Base-by-base conservation (phyloP, 2,329 filamentous ascomycete species). In the Didymella segeticola region DNA sequence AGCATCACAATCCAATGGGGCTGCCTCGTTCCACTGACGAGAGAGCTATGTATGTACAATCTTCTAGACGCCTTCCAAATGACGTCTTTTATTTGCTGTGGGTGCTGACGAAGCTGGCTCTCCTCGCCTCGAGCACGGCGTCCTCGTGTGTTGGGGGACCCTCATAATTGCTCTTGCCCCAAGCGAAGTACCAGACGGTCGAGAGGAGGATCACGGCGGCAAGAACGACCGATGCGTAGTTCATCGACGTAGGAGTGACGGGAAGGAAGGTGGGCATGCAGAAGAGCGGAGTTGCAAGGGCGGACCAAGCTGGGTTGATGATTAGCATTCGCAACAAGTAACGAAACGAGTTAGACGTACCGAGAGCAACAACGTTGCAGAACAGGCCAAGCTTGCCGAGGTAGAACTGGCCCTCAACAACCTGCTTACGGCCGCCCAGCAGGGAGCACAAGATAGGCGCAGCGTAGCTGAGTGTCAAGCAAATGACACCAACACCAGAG, bases 151-250 rank as follows among this genome's bases (percentile, higher is more conserved):
- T 70, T n/a, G 72, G 84, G 1, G 85, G 86, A 14, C 87, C 86
- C 38, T 79, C 78, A 74, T 89, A 89, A 74, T 90, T 84, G 75
- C 85, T 83, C 74, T 84, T 82, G 27, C 88, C 88, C 86, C 87
- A 89, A 45, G 80, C 79, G 61, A 85, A 77, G 77, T 91, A 91
- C 87, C 88, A 91, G 7, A 76, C 72, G 9, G 79, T 80, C 1
- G 88, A 84, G 52, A 90, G 80, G 31, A 78, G 42, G 48, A 83
- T 81, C 57, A 89, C 87, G 5, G 80, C 86, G 22, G 88, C 82
- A 62, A 91, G 90, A n/a, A 91, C 88, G 27, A 86, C 88, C 12
- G 86, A 86, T 1, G 88, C 88, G 72, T 90, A 91, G 79, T 91
- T 91, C 79, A 90, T 87, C 31, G 78, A 81, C 15, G 75, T 69